Percentiles rank a stretch among this genome's conserved stretches.
Conservation (phyloP, 345 rosid genomes). For the Iberis pinnata region DNA sequence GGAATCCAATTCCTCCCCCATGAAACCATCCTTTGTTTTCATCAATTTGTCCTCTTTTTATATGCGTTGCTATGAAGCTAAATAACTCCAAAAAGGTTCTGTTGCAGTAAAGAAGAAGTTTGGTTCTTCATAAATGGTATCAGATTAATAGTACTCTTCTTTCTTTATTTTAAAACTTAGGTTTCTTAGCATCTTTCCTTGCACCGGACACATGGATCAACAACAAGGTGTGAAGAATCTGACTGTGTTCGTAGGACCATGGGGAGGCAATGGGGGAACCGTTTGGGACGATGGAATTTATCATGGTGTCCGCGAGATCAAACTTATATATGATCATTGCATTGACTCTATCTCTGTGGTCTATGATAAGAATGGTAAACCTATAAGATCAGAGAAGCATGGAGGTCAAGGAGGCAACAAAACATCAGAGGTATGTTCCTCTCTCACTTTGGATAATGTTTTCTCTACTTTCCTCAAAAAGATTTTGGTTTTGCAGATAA, state of each 20-base stretch:
- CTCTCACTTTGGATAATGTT: neutral
- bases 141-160: slow-evolving; percentile 5
- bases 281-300: slow-evolving; percentile 67
- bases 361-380: slow-evolving; percentile 57
- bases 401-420: slow-evolving; percentile 62
- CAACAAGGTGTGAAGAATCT: slow-evolving; percentile 23
- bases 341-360: slow-evolving; percentile 55
- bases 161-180: slow-evolving; percentile 10
- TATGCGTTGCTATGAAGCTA: slow-evolving; percentile 7
- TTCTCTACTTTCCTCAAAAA: neutral
- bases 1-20: slow-evolving; percentile 28
- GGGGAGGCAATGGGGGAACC: slow-evolving; percentile 82
- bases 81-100: slow-evolving; percentile 5
- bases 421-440: slow-evolving; percentile 42
- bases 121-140: slow-evolving; percentile 14
- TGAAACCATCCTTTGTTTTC: neutral
- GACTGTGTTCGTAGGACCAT: slow-evolving; percentile 46
- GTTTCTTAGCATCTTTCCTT: slow-evolving; percentile 7
- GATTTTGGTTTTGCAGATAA: slow-evolving; percentile 50
- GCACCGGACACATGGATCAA: slow-evolving; percentile 20
- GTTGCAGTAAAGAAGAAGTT: slow-evolving; percentile 7
- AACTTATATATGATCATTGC: slow-evolving; percentile 49
- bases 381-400: slow-evolving; percentile 50
- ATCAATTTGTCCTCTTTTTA: too few relatives aligned
- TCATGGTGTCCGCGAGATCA: slow-evolving; percentile 61